Evolutionary conservation across 2,329 filamentous ascomycete genomes (phyloP).

Genomic region (Colletotrichum sp.): DNA sequence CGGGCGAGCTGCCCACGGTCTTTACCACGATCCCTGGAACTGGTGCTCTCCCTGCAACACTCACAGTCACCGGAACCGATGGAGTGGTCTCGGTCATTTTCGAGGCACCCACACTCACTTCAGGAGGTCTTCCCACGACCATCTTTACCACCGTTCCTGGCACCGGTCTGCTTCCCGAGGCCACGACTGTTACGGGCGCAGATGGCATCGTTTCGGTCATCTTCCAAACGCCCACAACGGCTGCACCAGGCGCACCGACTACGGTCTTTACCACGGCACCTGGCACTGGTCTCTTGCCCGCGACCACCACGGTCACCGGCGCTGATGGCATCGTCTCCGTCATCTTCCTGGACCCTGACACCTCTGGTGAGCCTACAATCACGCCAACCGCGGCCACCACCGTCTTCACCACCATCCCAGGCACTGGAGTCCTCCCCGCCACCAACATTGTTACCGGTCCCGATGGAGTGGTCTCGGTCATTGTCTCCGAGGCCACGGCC

Average conservation of each 20-base stretch:
- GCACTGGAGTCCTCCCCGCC: not conserved
- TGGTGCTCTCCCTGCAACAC: not conserved
- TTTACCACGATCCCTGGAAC: constrained; percentile 3
- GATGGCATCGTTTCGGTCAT: not conserved
- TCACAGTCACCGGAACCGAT: not conserved
- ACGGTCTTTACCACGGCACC: not conserved
- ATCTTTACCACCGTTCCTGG: not conserved
- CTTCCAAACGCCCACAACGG: not conserved
- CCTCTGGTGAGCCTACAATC: not conserved
- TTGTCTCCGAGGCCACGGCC: not conserved
- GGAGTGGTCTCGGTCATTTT: not conserved
- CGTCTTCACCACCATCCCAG: not conserved
- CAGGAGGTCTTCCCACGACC: not conserved
- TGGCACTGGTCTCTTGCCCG: not conserved
- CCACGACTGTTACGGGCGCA: not conserved
- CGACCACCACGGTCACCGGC: not conserved
- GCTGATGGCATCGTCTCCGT: not conserved
- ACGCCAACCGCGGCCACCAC: not conserved
- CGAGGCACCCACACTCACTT: not conserved
- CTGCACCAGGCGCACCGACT: not conserved
- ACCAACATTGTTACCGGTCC: not conserved
- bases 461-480: not conserved
- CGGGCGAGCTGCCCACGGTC: not conserved
- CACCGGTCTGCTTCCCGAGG: not conserved
- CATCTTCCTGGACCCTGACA: not conserved